Evolutionary conservation across 768 basidiomycete species (phyloP).

Genomic region (Filobasidium wieringae): DNA sequence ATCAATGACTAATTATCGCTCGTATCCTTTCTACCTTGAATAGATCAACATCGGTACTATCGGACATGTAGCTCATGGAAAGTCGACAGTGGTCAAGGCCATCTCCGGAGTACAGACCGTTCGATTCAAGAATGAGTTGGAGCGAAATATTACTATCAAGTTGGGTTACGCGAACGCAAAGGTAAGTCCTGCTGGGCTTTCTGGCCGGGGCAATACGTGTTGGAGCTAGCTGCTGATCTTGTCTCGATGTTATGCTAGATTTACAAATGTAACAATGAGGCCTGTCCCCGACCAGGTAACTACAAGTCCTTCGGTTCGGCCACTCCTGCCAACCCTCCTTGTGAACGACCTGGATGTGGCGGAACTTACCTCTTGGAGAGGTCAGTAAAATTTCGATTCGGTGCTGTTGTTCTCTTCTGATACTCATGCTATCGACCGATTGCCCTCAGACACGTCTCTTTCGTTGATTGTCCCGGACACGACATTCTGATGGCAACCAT

Average conservation of each 20-base stretch:
- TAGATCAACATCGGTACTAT: slow-evolving; percentile 87
- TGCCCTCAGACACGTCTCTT: slow-evolving; percentile 65
- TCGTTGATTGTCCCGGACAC: slow-evolving; percentile 90
- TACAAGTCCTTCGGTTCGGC: slow-evolving; percentile 87
- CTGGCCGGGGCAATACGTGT: neutral
- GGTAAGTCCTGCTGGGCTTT: slow-evolving; percentile 44
- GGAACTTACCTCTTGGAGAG: slow-evolving; percentile 81
- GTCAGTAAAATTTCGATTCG: slow-evolving; percentile 15
- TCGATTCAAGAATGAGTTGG: slow-evolving; percentile 97
- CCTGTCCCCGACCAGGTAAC: slow-evolving; percentile 85
- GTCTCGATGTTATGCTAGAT: slow-evolving; percentile 45
- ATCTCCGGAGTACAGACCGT: slow-evolving; percentile 98
- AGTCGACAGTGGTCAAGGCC: slow-evolving; percentile 65
- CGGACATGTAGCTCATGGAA: slow-evolving; percentile 75
- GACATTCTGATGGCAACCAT: slow-evolving; percentile 99
- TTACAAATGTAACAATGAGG: slow-evolving; percentile 90
- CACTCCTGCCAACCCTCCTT: slow-evolving; percentile 86
- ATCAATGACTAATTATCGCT: too few relatives aligned
- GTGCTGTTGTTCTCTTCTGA: too few relatives aligned
- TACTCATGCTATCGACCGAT: neutral
- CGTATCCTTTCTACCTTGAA: too few relatives aligned
- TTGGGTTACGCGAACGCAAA: slow-evolving; percentile 98
- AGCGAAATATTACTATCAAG: slow-evolving; percentile 98
- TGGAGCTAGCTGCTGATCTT: neutral
- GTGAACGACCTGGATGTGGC: slow-evolving; percentile 85